Evolutionary conservation across 768 basidiomycete species (phyloP), one percentile per base, ranked within the genome.

Genomic region (Phlegmacium glaucopus): DNA sequence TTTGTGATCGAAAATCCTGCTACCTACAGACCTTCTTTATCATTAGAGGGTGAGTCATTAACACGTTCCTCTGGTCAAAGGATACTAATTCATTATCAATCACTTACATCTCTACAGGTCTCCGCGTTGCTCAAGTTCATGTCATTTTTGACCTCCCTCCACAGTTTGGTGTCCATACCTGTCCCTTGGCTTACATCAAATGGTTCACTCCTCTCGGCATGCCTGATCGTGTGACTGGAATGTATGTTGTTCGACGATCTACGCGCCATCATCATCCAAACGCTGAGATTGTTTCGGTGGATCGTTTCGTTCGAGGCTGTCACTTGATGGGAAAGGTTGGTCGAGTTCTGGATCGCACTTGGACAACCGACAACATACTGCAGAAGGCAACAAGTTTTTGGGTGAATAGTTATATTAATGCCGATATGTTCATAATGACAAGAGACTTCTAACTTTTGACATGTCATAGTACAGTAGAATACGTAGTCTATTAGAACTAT

Each of bases 81-180:
- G n/a, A n/a, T n/a, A 32, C 8, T 32, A 32, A 32, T 13, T 32
- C 13, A 13, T 13, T 32, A 32, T 8, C 13, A 13, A 32, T 32
- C 9, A 8, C 30, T 13, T 32, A 32, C 13, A 32, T 32, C n/a
- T n/a, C n/a, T n/a, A n/a, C n/a, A 32, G 30, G 30, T 39, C 63
- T 36, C 55, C 69, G 53, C 17, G 45, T 53, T 4, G 60, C 56
- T 17, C 58, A 51, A 13, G 49, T 59, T 27, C 52, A 48, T 8
- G 17, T 49, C 9, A 50, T 58, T 10, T 58, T 58, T 41, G 13
- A 37, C 2, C 48, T 58, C 13, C 57, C 57, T 9, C 28, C 49
- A 9, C 39, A 51, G 25, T 35, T 54, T 36, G 49, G 48, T 15
- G 12, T 22, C 1, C 44, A 36, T 27, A 4, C 42, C 4, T 53